Percentiles rank a stretch among this genome's conserved stretches.
Conservation (phyloP, 192 early-diverging fungal genomes). For the Tieghemiomyces parasiticus region DNA sequence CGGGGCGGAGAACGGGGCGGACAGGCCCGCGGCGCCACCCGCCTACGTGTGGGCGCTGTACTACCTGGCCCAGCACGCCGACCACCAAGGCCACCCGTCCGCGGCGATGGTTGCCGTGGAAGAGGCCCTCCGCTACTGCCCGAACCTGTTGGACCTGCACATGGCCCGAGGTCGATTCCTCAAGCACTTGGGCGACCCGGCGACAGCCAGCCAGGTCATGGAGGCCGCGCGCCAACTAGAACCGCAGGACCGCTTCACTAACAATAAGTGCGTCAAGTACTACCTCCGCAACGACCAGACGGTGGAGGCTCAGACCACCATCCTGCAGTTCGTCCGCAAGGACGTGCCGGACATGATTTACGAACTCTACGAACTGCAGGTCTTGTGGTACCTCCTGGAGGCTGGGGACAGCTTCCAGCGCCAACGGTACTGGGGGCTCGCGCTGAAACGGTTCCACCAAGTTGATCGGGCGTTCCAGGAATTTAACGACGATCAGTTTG, state of each 20-base stretch:
- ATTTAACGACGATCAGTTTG: conserved; percentile 84
- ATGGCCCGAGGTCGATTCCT: conserved; percentile 90
- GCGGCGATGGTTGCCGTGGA: conserved; percentile 67
- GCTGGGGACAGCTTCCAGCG: conserved; percentile 54
- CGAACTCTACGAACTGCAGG: conserved; percentile 84
- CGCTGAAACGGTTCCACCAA: conserved; percentile 79
- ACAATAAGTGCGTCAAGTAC: conserved; percentile 87
- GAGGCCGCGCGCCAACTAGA: conserved; percentile 79
- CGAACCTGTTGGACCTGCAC: conserved; percentile 77
- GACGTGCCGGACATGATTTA: conserved; percentile 49
- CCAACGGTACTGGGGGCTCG: conserved; percentile 52
- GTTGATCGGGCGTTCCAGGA: conserved; percentile 69
- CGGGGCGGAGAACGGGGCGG: no score
- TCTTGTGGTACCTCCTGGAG: conserved; percentile 77
- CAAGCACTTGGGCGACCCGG: conserved; percentile 75
- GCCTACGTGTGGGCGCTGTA: conserved; percentile 79
- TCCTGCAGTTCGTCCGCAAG: conserved; percentile 53
- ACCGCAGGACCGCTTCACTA: conserved; percentile 88
- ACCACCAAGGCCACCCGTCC: conserved; percentile 49
- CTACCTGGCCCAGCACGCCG: conserved; percentile 82
- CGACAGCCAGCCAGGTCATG: conserved; percentile 58
- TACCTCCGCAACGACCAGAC: conserved; percentile 69
- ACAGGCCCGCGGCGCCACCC: no score
- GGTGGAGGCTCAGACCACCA: conserved; percentile 73
- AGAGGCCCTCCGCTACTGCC: conserved; percentile 70